These are phyloP conservation scores for Alternaria gansuensis DNA, from an alignment of 2,329 filamentous ascomycete species.

Conservation along the genomic window DNA sequence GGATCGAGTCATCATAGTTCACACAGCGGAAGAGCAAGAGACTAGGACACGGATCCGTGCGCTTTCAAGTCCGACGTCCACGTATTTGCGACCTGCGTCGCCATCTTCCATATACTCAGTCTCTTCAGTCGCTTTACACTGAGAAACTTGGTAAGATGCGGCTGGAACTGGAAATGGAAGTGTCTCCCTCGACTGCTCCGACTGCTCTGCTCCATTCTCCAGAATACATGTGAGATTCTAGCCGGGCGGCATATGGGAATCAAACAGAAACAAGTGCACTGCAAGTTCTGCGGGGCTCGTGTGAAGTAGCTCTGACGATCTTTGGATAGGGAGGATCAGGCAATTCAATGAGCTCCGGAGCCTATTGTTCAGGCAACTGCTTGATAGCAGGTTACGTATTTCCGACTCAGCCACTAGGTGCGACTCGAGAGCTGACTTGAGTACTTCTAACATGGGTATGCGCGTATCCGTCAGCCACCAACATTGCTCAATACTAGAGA, in stretches of 20 bases:
- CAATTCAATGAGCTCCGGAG: not conserved
- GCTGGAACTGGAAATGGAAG: too few relatives aligned
- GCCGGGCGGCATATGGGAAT: not conserved
- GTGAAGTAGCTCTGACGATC: too few relatives aligned
- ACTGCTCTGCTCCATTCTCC: too few relatives aligned
- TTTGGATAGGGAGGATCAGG: too few relatives aligned
- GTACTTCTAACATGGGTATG: slow-evolving; percentile 3
- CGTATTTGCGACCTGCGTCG: slow-evolving; percentile 4
- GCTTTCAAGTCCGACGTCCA: slow-evolving; percentile 5
- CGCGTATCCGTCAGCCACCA: slow-evolving; percentile 12
- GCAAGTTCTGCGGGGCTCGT: not conserved
- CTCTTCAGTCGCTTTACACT: not conserved
- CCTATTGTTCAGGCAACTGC: not conserved
- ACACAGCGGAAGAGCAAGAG: slow-evolving; percentile 11
- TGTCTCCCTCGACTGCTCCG: too few relatives aligned
- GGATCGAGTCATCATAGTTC: not conserved
- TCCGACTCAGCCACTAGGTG: slow-evolving; percentile 5
- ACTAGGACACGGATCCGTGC: slow-evolving; percentile 10
- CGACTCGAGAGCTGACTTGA: not conserved
- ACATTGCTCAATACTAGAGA: not conserved
- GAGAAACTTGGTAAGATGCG: too few relatives aligned
- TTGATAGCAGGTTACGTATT: not conserved
- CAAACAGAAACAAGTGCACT: too few relatives aligned
- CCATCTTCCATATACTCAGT: not conserved
- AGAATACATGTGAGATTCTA: not conserved